phyloP scores from a whole-genome alignment of 768 basidiomycete genomes.

The Lentinus brumalis region DNA sequence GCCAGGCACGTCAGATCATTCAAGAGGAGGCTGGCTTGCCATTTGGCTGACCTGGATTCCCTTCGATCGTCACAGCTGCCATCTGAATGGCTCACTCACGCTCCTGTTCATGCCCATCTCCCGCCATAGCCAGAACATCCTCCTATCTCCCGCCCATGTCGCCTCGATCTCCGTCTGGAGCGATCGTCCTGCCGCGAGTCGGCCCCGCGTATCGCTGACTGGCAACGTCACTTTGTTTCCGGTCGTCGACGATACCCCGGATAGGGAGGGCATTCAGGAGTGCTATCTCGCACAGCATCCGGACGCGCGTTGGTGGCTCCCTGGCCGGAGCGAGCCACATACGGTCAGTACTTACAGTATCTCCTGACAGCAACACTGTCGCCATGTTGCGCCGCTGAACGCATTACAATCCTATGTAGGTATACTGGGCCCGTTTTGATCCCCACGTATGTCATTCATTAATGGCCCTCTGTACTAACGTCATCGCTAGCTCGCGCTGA shows the following conservation, averaged over 20 bases:
- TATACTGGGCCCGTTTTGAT: slow-evolving; percentile 59
- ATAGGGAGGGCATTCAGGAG: slow-evolving; percentile 35
- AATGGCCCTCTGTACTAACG: not conserved
- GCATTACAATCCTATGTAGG: slow-evolving; percentile 30
- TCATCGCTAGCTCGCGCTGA: not conserved
- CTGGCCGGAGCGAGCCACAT: slow-evolving; percentile 48
- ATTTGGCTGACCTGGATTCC: not conserved
- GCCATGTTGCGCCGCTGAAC: slow-evolving; percentile 10
- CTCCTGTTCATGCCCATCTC: slow-evolving; percentile 56
- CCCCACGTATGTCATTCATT: slow-evolving; percentile 42
- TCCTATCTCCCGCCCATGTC: slow-evolving; percentile 39
- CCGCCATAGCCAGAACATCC: slow-evolving; percentile 53
- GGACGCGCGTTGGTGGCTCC: slow-evolving; percentile 55
- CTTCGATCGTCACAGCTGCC: slow-evolving; percentile 39
- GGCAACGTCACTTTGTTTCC: slow-evolving; percentile 50
- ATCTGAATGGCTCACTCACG: slow-evolving; percentile 53
- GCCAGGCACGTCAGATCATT: slow-evolving; percentile 37
- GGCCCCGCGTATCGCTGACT: slow-evolving; percentile 50
- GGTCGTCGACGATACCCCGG: slow-evolving; percentile 32
- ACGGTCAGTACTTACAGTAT: slow-evolving; percentile 35
- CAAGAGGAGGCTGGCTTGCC: not conserved
- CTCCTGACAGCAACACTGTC: not conserved
- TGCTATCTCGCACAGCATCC: slow-evolving; percentile 51
- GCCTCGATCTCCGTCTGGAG: slow-evolving; percentile 49
- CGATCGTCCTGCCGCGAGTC: slow-evolving; percentile 43